Evolutionary conservation across 208 protist species (phyloP), one percentile per base, ranked within the genome.

Genomic region (Trichomonas vaginalis): DNA sequence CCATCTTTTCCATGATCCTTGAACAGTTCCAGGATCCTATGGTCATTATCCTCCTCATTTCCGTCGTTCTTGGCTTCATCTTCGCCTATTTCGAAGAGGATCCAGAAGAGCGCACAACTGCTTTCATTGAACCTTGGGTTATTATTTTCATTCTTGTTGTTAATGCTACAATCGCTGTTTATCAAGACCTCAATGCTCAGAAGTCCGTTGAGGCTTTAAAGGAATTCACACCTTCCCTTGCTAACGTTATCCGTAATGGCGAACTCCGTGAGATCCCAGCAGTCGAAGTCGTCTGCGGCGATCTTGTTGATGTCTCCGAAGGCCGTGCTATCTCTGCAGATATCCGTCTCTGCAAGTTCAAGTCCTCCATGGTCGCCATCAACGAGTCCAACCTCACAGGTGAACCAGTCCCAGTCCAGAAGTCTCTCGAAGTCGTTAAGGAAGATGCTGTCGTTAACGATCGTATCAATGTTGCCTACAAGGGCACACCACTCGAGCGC

Each of bases 261-360:
- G 39, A 86, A 27, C n/a, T 95, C 4, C 87, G 96, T 15, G 97
- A 96, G 23, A 96, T 98, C 12, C 95, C 96, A 4, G 97, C 98
- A 0, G 96, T 97, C 35, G 97, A 98, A 39, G 96, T 99, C 35
- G 99, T 99, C 1, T 98, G 98, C 0, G 98, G 98, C 27, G 99
- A 99, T 96, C 96, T 99, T 35, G 97, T 99, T 21, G 96, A 98
- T 46, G 96, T 99, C n/a, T 4, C 35, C 17, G 98, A 98, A 32
- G 98, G 98, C 21, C 98, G 99, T 96, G 97, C 98, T 80, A 98
- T 99, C 23, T 98, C 99, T 0, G 98, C 98, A 0, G 99, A 99
- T 96, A 96, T 98, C 79, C 98, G 98, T 48, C 80, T 99, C 9
- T 12, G 98, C 27, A 39, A 97, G 42, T 96, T 99, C 32, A 92